Conservation (phyloP, 306 rosid genomes). For the Corylus americana region DNA sequence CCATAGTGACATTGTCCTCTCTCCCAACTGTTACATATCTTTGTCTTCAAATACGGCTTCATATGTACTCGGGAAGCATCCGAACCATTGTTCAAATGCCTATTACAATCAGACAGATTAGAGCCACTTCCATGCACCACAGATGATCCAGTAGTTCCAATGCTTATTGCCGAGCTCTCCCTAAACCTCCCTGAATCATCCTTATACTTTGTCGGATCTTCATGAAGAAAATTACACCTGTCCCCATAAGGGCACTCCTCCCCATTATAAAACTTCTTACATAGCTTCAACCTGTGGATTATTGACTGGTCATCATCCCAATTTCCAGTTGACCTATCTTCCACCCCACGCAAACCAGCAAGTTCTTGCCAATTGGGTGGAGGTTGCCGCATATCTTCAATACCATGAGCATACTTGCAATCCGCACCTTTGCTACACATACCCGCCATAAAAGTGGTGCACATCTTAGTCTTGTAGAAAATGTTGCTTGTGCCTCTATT, state of each 20-base stretch:
- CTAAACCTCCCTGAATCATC: conserved; percentile 65
- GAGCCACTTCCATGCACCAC: conserved; percentile 40
- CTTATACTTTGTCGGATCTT: conserved; percentile 78
- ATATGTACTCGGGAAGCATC: conserved; percentile 35
- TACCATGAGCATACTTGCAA: conserved; percentile 95
- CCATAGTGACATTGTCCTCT: conserved; percentile 76
- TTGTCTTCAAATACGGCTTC: conserved; percentile 81
- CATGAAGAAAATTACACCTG: conserved; percentile 89
- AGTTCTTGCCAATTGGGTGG: conserved; percentile 98
- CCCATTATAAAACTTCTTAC: conserved; percentile 89
- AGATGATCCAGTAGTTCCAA: conserved; percentile 62
- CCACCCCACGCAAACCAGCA: conserved; percentile 49
- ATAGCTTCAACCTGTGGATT: conserved; percentile 88
- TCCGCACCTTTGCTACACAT: conserved; percentile 76
- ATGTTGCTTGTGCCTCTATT: conserved; percentile 64
- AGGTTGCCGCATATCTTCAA: conserved; percentile 80
- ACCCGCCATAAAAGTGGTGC: conserved; percentile 71
- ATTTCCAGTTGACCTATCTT: conserved; percentile 45
- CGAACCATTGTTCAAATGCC: conserved; percentile 31
- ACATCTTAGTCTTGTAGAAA: conserved; percentile 88
- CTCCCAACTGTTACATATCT: conserved; percentile 78
- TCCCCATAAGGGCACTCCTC: conserved; percentile 94
- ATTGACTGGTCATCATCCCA: conserved; percentile 89
- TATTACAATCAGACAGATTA: conserved; percentile 43
- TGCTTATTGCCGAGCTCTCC: conserved; percentile 75